Evolutionary conservation across 2,329 filamentous ascomycete species (phyloP).

Genomic region (Aspergillus pseudonomiae): DNA sequence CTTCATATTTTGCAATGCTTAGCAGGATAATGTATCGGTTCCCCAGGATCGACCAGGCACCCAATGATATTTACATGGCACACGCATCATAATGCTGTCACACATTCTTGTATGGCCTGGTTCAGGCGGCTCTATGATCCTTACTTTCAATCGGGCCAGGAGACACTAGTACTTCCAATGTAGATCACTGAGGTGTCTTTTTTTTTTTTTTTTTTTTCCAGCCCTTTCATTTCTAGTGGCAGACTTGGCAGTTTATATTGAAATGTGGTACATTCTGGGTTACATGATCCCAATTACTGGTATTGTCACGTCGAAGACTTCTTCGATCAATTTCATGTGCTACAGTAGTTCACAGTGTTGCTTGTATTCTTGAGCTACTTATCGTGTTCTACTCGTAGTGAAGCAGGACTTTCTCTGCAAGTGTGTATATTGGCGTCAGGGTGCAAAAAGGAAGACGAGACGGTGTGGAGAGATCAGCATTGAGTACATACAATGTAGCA

Average conservation of each 20-base stretch:
- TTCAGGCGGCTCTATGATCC: constrained; percentile 1
- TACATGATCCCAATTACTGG: neutral
- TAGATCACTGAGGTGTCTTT: neutral
- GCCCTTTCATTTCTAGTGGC: neutral
- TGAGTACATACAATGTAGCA: neutral
- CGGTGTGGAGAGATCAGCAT: neutral
- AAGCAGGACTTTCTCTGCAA: neutral
- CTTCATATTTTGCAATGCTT: neutral
- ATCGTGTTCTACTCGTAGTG: neutral
- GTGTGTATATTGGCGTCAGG: neutral
- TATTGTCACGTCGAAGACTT: neutral
- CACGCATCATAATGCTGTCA: neutral
- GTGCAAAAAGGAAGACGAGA: neutral
- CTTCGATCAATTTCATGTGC: neutral
- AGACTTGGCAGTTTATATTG: neutral
- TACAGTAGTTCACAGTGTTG: neutral
- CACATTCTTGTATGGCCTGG: neutral
- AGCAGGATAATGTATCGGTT: neutral
- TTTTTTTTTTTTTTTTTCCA: neutral
- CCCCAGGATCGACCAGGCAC: neutral
- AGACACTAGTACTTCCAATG: neutral
- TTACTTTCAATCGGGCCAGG: neutral
- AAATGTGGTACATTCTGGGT: neutral
- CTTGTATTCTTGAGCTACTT: neutral
- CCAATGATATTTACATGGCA: neutral